phyloP scores from a whole-genome alignment of 345 rosid genomes.

The Geranium brycei region DNA sequence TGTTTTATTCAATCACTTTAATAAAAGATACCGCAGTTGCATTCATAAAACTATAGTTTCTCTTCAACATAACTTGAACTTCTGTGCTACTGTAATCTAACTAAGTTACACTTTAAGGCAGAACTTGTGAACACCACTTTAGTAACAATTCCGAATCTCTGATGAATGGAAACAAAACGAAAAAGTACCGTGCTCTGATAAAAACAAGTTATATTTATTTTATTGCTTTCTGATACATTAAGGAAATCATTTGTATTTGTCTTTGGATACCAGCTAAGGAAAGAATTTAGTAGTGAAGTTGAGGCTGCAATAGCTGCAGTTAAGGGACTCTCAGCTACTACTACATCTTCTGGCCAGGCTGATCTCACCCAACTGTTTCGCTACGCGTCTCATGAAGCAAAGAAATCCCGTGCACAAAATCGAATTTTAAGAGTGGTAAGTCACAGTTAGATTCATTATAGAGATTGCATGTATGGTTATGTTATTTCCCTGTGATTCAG shows the following conservation, averaged over 20 bases:
- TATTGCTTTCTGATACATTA: background rate
- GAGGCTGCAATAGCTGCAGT: slow-evolving; percentile 53
- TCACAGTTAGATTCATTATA: background rate
- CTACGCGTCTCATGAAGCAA: slow-evolving; percentile 76
- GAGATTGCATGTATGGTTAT: background rate
- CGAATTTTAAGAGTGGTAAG: slow-evolving; percentile 82
- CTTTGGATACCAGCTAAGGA: slow-evolving; percentile 33
- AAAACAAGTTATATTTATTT: background rate
- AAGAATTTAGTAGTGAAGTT: slow-evolving; percentile 67
- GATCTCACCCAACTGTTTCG: slow-evolving; percentile 77
- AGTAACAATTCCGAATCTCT: background rate
- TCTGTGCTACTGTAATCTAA: background rate
- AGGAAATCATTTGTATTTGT: background rate
- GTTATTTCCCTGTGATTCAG: background rate
- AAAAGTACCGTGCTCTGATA: background rate
- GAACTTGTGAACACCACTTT: background rate
- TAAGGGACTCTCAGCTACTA: slow-evolving; percentile 45
- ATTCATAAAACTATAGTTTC: background rate
- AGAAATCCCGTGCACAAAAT: slow-evolving; percentile 49
- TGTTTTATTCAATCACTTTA: background rate
- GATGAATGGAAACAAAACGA: background rate
- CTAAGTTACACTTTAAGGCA: background rate
- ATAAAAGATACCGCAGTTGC: background rate
- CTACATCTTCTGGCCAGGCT: slow-evolving; percentile 55
- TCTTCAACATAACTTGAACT: background rate